Evolutionary conservation across 2,329 filamentous ascomycete genomes (phyloP), one percentile per base, ranked within the genome.

Genomic region (Aschersonia sp.): DNA sequence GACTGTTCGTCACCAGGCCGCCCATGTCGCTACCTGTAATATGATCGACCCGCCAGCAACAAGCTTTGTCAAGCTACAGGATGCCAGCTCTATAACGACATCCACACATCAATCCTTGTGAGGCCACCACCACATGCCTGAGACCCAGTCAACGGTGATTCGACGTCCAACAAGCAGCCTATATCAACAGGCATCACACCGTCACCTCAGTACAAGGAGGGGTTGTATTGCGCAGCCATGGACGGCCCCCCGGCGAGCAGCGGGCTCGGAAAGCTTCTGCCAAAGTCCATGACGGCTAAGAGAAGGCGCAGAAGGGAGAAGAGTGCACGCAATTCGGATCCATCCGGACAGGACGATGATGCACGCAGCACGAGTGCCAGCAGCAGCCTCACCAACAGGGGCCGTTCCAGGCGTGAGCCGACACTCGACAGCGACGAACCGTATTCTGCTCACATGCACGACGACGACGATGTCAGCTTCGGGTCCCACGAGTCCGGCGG

Each of bases 211-310:
- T 12, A 12, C 35, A 38, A 12, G 9, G 20, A 48, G 47, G 35
- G 43, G 43, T 28, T 35, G 12, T 9, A 30, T 28, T 30, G n/a
- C 31, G 20, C 45, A 47, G 47, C 47, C 46, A 55, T 54, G 52
- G 52, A 52, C 32, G 51, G 51, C 53, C 53, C 45, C 44, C 51
- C 43, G 40, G 31, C 46, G 46, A 51, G 51, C 48, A 65, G 59
- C 52, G 64, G 66, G 9, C 61, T 77, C 43, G 68, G 65, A 49
- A 78, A 75, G 61, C 66, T 80, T 31, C 61, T 80, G 38, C 69
- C 74, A 46, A 76, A 73, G 56, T 65, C 68, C 40, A 67, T 79
- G 47, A 62, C 65, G 31, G 65, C 66, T 45, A 74, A 71, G 56
- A 70, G 72, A 44, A 68, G 71, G 45, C 67, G 66, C 49, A 72